Evolutionary conservation across 1,139 yeast species (phyloP), one percentile per base, ranked within the genome.

Genomic region (Yamadazyma spencermartinsiae): DNA sequence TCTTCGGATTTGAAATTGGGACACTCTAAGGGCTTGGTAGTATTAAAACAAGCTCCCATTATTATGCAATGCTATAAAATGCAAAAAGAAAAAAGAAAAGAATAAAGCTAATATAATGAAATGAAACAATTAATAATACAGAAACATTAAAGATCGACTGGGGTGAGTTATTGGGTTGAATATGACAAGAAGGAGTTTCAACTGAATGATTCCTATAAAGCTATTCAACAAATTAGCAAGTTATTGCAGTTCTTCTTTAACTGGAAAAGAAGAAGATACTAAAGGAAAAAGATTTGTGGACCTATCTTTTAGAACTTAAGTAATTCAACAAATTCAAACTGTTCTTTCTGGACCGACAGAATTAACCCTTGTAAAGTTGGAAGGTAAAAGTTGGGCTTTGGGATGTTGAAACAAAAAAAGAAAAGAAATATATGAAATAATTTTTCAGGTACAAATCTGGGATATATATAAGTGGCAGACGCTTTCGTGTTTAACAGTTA

Each of bases 1-100:
- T 56, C 54, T 14, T 28, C 12, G n/a, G 10, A 4, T 18, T 48
- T 35, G 34, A 49, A 39, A 16, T 45, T 33, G 14, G 49, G 48
- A 34, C 48, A 50, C 7, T 64, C 60, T 36, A 63, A 52, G 19
- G 68, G 67, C 38, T 49, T 39, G 2, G 67, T 61, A 34, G 42
- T 44, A 40, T 56, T 53, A 35, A 44, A 42, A 27, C 31, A 27
- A 25, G 31, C 32, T 23, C 35, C 38, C 45, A 40, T 44, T 37
- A 27, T 24, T 13, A 33, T 17, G 26, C 30, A 39, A 31, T 28
- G 31, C 31, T 37, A 14, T n/a, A 16, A 6, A 28, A 28, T 28
- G 20, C 31, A 28, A 16, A 28, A 28, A 15, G 8, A 6, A 24
- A 24, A 7, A 24, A 24, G n/a, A 10, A 24, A 10, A 8, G 27